Evolutionary conservation across 2,329 filamentous ascomycete species (phyloP), one percentile per base, ranked within the genome.

Genomic region (Colletotrichum brevisporum): DNA sequence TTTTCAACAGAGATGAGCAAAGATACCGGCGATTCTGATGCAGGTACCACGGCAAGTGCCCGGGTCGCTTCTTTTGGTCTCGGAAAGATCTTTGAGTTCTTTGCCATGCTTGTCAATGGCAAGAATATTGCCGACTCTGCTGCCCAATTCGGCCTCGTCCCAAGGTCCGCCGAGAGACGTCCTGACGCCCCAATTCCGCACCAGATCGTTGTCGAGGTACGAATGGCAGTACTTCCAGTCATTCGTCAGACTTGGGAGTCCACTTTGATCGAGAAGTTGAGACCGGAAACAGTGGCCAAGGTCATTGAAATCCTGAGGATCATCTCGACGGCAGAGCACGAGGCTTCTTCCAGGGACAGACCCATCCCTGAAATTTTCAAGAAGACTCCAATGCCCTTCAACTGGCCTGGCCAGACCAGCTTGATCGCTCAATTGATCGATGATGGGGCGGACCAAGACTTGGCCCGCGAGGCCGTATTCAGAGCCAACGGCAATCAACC

Each of bases 141-240:
- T 39, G 90, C 91, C 27, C 80, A 82, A n/a, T 83, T 84, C 63
- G 83, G 79, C 61, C 77, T 88, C 21, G 74, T 80, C 3, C 73
- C 76, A 6, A 77, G 79, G 13, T 78, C 79, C n/a, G 74, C 74
- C 5, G 84, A 86, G 16, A 80, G 85, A 50, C 80, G 80, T 2
- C 78, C 78, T 48, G 81, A 82, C 26, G 74, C 78, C 3, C 80
- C 82, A 24, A 76, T 84, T 10, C 86, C 90, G 15, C 85, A 89
- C 1, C 95, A 98, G 74, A 92, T 98, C 63, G 83, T 98, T 15
- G 90, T 98, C 6, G 95, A 98, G 78, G 82, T 98, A 50, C 91
- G 96, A 50, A 90, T 92, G 81, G 89, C 91, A 27, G 89, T 98
- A 27, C 82, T 98, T 15, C 93, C 94, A 0, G 89, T 92, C 53